These are phyloP conservation scores for Dactylellina leptospora DNA, from an alignment of 2,329 filamentous ascomycete species.

Conservation along the genomic window DNA sequence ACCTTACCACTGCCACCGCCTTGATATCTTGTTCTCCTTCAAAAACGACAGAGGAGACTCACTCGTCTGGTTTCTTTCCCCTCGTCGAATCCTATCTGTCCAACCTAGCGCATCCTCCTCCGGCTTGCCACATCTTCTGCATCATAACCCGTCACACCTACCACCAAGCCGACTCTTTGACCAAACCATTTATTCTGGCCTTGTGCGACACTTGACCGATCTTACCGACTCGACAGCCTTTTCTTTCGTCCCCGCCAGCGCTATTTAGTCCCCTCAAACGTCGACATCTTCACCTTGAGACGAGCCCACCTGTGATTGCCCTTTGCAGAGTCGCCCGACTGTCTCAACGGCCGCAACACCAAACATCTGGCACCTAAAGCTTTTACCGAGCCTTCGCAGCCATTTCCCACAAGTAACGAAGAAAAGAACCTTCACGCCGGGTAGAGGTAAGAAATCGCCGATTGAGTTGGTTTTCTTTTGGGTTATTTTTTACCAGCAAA, in stretches of 20 bases:
- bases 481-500: conserved; percentile 25
- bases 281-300: conserved; percentile 27
- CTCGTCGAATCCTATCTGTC: conserved; percentile 25
- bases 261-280: conserved; percentile 20
- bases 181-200: conserved; percentile 49
- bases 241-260: conserved; percentile 24
- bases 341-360: conserved; percentile 33
- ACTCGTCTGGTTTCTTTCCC: neutral
- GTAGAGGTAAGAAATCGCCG: conserved; percentile 42
- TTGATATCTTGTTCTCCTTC: conserved; percentile 5
- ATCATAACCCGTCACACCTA: conserved; percentile 40
- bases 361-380: neutral
- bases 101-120: conserved; percentile 31
- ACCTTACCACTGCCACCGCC: neutral
- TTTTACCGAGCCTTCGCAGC: too few species aligned
- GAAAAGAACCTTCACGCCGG: conserved; percentile 33
- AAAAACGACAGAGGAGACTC: conserved; percentile 3
- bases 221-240: conserved; percentile 27
- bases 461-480: conserved; percentile 50
- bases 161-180: conserved; percentile 46
- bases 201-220: conserved; percentile 37
- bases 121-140: conserved; percentile 49
- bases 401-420: too few species aligned
- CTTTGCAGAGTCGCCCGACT: conserved; percentile 29
- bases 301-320: conserved; percentile 22